Evolutionary conservation across 805 yeast genomes (phyloP).

Genomic region (Yamadazyma phyllophila): DNA sequence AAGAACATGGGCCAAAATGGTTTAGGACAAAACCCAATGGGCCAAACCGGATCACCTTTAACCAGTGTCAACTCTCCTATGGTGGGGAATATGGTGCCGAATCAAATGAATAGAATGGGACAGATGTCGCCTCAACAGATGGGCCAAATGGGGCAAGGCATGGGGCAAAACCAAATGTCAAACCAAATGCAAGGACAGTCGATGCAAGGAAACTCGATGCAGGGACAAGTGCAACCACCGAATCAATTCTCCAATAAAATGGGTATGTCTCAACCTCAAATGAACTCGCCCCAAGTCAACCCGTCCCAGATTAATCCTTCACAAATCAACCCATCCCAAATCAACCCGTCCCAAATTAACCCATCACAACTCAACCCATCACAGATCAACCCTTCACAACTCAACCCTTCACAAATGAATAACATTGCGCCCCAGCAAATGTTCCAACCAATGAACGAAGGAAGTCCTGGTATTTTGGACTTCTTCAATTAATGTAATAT

Average conservation of each 20-base stretch:
- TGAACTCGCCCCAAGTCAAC: not conserved
- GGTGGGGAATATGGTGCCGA: slow-evolving; percentile 5
- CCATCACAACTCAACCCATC: slow-evolving; percentile 5
- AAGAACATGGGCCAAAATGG: not conserved
- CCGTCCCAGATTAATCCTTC: not conserved
- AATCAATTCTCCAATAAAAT: not conserved
- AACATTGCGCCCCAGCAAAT: slow-evolving; percentile 40
- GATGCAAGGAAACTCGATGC: slow-evolving; percentile 32
- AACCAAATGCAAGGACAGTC: slow-evolving; percentile 14
- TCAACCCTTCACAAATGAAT: not conserved
- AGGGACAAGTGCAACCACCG: slow-evolving; percentile 20
- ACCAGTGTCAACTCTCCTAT: slow-evolving; percentile 5
- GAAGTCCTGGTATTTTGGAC: slow-evolving; percentile 23
- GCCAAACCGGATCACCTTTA: not conserved
- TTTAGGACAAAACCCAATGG: no score
- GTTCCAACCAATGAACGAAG: slow-evolving; percentile 25
- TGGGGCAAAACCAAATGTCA: slow-evolving; percentile 8
- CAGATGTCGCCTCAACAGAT: not conserved
- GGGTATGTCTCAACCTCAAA: not conserved
- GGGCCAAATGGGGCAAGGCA: slow-evolving; percentile 5
- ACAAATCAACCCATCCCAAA: not conserved
- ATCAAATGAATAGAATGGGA: slow-evolving; percentile 5
- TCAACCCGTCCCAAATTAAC: not conserved
- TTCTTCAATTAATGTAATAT: slow-evolving; percentile 20
- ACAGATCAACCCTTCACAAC: not conserved